A percentile compares a stretch with the other conserved stretches of the same genome.
Evolutionary conservation across 2,329 filamentous ascomycete genomes (phyloP).

Genomic region (Xylaria sp.): DNA sequence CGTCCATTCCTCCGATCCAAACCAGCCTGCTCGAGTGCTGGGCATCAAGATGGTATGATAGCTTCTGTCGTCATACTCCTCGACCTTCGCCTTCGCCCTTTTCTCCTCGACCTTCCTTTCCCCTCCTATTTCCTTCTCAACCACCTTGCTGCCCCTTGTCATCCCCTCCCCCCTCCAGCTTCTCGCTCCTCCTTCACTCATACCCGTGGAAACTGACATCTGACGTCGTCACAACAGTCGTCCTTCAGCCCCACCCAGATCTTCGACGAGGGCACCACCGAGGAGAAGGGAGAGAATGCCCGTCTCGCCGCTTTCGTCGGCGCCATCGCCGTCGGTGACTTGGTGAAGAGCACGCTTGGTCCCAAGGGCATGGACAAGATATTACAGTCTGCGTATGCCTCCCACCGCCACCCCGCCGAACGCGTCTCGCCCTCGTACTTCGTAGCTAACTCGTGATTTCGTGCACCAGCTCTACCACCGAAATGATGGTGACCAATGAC

Average conservation of each 20-base stretch:
- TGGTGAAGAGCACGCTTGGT: constrained; percentile 95
- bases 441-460: constrained; percentile 7
- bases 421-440: neutral
- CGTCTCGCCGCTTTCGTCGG: constrained; percentile 97
- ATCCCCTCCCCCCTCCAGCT: too few species aligned
- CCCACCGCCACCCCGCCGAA: neutral
- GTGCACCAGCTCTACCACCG: constrained; percentile 70
- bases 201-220: too few species aligned
- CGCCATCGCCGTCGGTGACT: constrained; percentile 92
- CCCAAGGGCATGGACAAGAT: constrained; percentile 99
- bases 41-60: constrained; percentile 16
- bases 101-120: too few species aligned
- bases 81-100: too few species aligned
- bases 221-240: constrained; percentile 31
- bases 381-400: constrained; percentile 79
- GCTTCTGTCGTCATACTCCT: neutral
- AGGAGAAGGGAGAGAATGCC: constrained; percentile 99
- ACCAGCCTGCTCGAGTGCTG: neutral
- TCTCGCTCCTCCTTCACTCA: too few species aligned
- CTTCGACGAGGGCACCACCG: constrained; percentile 92
- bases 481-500: constrained; percentile 98
- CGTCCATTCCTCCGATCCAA: neutral
- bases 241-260: constrained; percentile 91
- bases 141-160: too few species aligned
- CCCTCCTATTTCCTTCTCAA: too few species aligned